Percentiles rank a stretch among this genome's conserved stretches.
phyloP scores from a whole-genome alignment of 768 basidiomycete species.

The Macrolepiota fuliginosa region DNA sequence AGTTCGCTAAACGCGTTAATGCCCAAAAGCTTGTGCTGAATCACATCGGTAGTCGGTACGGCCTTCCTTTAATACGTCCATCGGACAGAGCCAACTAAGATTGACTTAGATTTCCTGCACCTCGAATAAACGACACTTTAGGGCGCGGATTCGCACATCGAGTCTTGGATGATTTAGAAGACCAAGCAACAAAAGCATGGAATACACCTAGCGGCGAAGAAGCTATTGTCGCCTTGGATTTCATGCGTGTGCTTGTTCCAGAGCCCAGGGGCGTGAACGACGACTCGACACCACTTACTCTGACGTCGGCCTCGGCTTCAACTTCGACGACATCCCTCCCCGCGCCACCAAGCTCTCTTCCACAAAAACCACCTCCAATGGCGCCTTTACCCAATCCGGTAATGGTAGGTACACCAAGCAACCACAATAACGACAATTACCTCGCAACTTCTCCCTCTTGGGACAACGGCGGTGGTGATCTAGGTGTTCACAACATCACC shows the following conservation, averaged over 20 bases:
- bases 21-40: constrained; percentile 70
- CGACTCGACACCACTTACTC: not conserved
- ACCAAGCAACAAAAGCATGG: constrained; percentile 64
- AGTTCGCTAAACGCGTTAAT: constrained; percentile 59
- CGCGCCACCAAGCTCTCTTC: not conserved
- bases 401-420: not conserved
- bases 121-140: constrained; percentile 26
- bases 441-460: too few relatives aligned
- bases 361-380: not conserved
- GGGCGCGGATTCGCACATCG: constrained; percentile 32
- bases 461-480: too few relatives aligned
- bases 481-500: too few relatives aligned
- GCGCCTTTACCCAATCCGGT: not conserved
- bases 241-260: constrained; percentile 44
- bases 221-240: constrained; percentile 58
- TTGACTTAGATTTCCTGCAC: constrained; percentile 48
- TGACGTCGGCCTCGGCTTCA: not conserved
- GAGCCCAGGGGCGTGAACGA: constrained; percentile 9
- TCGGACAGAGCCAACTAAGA: not conserved
- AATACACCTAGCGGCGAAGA: constrained; percentile 29
- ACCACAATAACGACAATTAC: too few relatives aligned
- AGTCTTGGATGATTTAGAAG: constrained; percentile 58
- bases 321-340: not conserved
- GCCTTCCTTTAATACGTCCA: not conserved
- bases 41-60: constrained; percentile 69